Evolutionary conservation across 192 early-diverging fungal genomes (phyloP).

Genomic region (Podila epicladia): DNA sequence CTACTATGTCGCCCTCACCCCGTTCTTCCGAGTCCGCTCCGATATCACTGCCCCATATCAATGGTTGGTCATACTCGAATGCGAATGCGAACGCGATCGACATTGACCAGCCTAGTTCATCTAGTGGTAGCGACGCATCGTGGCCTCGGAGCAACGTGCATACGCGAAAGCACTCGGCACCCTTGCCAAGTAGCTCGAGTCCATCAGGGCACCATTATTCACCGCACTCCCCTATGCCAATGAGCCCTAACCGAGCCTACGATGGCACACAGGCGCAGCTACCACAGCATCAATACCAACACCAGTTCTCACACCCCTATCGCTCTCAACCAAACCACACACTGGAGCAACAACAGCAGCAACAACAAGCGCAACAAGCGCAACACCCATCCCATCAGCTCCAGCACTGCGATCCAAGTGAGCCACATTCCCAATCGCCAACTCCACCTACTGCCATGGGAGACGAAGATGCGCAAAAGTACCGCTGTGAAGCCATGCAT

Average conservation of each 20-base stretch:
- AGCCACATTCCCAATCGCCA: neutral
- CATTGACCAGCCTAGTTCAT: neutral
- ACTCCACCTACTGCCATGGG: neutral
- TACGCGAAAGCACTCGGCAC: neutral
- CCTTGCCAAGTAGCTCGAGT: neutral
- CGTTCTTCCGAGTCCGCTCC: conserved; percentile 18
- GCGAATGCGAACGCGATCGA: conserved; percentile 10
- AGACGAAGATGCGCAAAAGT: neutral
- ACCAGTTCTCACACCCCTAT: neutral
- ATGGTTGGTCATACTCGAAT: conserved; percentile 27
- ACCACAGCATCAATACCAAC: conserved; percentile 1
- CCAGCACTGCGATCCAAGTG: neutral
- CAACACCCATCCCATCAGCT: neutral
- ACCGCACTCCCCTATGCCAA: neutral
- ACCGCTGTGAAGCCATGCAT: conserved; percentile 35
- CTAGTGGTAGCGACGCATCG: neutral
- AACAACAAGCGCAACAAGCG: neutral
- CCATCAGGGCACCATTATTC: conserved; percentile 2
- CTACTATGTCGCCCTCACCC: conserved; percentile 32
- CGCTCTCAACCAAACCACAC: neutral
- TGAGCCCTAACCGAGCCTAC: neutral
- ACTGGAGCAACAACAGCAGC: neutral
- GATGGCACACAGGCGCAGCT: no score
- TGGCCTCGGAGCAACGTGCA: neutral
- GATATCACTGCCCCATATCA: conserved; percentile 28